Evolutionary conservation across 1,284 basidiomycete genomes (phyloP).

Genomic region (Puccinia novopanici): DNA sequence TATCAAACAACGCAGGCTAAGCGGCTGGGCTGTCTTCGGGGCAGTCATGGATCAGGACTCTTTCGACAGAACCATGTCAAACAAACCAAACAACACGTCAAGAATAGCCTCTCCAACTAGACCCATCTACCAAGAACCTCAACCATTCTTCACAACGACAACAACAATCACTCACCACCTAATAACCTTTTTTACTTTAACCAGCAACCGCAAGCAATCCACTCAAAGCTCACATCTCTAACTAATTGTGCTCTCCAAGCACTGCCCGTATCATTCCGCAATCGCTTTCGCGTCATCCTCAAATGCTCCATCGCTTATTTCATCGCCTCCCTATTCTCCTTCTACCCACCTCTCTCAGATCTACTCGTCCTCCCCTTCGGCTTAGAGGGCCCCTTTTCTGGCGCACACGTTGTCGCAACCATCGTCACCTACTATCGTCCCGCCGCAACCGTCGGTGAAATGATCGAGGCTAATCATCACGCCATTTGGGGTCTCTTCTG

Average conservation of each 20-base stretch:
- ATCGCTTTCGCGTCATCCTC: slow-evolving; percentile 69
- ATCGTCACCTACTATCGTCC: slow-evolving; percentile 51
- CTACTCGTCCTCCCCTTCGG: slow-evolving; percentile 56
- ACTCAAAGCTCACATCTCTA: neutral
- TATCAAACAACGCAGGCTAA: slow-evolving; percentile 27
- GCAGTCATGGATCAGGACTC: slow-evolving; percentile 30
- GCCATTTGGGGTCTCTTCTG: slow-evolving; percentile 48
- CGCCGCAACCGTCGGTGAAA: slow-evolving; percentile 41
- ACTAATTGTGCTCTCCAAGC: neutral
- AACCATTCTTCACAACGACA: neutral
- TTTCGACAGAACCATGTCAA: neutral
- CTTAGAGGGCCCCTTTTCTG: slow-evolving; percentile 55
- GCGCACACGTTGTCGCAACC: slow-evolving; percentile 55
- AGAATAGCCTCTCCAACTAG: neutral
- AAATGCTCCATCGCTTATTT: slow-evolving; percentile 92
- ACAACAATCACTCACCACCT: neutral
- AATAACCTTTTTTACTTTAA: neutral
- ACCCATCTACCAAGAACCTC: slow-evolving; percentile 16
- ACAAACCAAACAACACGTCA: neutral
- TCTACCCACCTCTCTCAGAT: slow-evolving; percentile 65
- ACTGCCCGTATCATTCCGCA: slow-evolving; percentile 15
- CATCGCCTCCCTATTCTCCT: slow-evolving; percentile 88
- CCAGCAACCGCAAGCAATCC: neutral
- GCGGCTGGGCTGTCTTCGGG: slow-evolving; percentile 37
- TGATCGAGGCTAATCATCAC: slow-evolving; percentile 50